These are phyloP conservation scores for Solanum paucissectum DNA, from an alignment of 257 asterid species.

Conservation along the genomic window DNA sequence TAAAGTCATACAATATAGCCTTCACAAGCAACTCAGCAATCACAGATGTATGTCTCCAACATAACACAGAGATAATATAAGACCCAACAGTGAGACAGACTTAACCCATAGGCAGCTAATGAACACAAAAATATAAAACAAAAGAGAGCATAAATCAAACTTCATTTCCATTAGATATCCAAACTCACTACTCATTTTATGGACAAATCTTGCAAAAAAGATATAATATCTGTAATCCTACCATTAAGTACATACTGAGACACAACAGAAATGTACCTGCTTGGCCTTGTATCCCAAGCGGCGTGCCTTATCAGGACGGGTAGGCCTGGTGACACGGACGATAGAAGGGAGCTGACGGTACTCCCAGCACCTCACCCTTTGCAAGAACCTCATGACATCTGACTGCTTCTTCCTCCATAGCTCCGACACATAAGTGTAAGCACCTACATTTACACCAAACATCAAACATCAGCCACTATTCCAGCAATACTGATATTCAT, in stretches of 20 bases:
- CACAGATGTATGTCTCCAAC: neutral
- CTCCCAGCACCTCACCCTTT: slow-evolving; percentile 4
- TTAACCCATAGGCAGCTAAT: neutral
- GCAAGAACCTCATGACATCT: neutral
- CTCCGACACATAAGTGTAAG: neutral
- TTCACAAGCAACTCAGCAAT: neutral
- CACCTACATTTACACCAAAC: neutral
- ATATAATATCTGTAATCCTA: neutral
- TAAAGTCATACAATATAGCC: neutral
- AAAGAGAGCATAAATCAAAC: neutral
- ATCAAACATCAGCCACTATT: neutral
- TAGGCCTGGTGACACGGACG: neutral
- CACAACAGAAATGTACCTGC: neutral
- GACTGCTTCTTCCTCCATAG: slow-evolving; percentile 3
- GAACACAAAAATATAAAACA: neutral
- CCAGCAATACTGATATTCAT: neutral
- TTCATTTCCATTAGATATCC: neutral
- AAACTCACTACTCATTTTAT: neutral
- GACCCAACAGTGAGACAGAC: neutral
- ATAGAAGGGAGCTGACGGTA: neutral
- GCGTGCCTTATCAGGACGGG: slow-evolving; percentile 1
- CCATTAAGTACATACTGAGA: neutral
- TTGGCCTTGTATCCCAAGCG: slow-evolving; percentile 1
- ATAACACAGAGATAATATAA: neutral
- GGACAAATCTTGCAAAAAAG: neutral